Conservation (phyloP, 139 green algal species). For the Edaphochlamys debaryana region DNA sequence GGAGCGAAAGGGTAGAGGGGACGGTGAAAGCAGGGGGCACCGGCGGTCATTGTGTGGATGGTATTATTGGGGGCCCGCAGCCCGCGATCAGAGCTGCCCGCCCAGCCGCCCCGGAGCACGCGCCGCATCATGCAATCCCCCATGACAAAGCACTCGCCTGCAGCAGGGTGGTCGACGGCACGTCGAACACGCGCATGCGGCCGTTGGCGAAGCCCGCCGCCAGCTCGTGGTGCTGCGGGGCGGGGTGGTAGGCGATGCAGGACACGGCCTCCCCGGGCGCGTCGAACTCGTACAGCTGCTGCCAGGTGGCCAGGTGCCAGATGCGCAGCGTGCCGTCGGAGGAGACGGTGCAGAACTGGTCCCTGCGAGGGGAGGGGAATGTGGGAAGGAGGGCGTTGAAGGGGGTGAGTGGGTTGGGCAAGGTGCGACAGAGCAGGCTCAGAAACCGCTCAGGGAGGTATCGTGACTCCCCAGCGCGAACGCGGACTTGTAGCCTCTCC, state of each 20-base stretch:
- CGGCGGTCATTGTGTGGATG: no score
- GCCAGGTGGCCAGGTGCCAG: conserved; percentile 69
- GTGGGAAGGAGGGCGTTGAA: neutral
- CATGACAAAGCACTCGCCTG: conserved; percentile 59
- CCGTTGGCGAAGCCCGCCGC: conserved; percentile 74
- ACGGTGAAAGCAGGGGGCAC: no score
- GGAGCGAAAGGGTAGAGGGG: neutral
- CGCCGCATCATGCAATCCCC: no score
- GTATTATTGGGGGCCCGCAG: no score
- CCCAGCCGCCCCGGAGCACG: no score
- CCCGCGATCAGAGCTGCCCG: no score
- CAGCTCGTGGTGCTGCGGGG: conserved; percentile 56
- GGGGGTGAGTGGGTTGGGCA: no score
- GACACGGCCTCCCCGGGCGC: conserved; percentile 59
- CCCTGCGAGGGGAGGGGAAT: conserved; percentile 30
- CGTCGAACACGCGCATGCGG: conserved; percentile 76
- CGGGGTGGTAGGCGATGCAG: conserved; percentile 67
- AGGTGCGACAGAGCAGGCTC: no score
- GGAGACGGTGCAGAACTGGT: conserved; percentile 68
- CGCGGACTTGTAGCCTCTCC: no score
- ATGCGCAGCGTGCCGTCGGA: conserved; percentile 76
- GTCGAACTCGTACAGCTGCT: conserved; percentile 78
- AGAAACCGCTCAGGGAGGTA: no score
- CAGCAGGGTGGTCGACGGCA: conserved; percentile 70
- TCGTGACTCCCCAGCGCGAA: no score